phyloP scores from a whole-genome alignment of 208 protist genomes.

The Vickermania spadyakhi region DNA sequence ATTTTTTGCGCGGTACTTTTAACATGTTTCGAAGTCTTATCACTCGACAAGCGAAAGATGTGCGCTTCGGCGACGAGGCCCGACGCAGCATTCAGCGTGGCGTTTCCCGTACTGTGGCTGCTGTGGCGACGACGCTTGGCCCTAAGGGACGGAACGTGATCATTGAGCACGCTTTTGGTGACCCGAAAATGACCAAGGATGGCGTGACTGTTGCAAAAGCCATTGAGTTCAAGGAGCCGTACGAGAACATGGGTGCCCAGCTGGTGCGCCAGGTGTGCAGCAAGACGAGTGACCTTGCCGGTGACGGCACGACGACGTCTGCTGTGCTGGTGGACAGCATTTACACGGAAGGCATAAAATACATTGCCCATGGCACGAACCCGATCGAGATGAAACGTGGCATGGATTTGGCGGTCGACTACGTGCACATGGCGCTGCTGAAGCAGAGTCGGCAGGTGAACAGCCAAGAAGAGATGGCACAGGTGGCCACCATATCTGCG shows the following conservation, averaged over 20 bases:
- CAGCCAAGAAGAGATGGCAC: constrained; percentile 93
- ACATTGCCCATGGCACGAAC: constrained; percentile 97
- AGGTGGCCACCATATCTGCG: constrained; percentile 99
- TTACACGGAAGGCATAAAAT: constrained; percentile 96
- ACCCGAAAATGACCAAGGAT: constrained; percentile 99
- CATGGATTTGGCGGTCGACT: constrained; percentile 95
- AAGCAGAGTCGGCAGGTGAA: constrained; percentile 89
- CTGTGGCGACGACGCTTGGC: constrained; percentile 96
- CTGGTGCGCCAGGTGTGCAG: constrained; percentile 94
- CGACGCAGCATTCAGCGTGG: constrained; percentile 91
- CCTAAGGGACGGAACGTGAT: constrained; percentile 99
- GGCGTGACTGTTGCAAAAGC: constrained; percentile 99
- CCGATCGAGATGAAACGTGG: constrained; percentile 98
- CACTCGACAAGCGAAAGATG: constrained; percentile 85
- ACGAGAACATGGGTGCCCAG: constrained; percentile 98
- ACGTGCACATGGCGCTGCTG: constrained; percentile 84
- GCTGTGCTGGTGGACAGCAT: constrained; percentile 98
- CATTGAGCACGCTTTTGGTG: constrained; percentile 96
- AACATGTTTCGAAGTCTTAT: constrained; percentile 45
- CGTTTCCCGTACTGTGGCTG: constrained; percentile 94
- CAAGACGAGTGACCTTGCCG: constrained; percentile 97
- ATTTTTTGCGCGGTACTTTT: too few species aligned
- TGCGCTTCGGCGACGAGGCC: constrained; percentile 92
- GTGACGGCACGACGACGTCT: constrained; percentile 99
- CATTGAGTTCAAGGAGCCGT: constrained; percentile 97